phyloP scores from a whole-genome alignment of 164 flowering plant genomes.

The Litsea cubeba region DNA sequence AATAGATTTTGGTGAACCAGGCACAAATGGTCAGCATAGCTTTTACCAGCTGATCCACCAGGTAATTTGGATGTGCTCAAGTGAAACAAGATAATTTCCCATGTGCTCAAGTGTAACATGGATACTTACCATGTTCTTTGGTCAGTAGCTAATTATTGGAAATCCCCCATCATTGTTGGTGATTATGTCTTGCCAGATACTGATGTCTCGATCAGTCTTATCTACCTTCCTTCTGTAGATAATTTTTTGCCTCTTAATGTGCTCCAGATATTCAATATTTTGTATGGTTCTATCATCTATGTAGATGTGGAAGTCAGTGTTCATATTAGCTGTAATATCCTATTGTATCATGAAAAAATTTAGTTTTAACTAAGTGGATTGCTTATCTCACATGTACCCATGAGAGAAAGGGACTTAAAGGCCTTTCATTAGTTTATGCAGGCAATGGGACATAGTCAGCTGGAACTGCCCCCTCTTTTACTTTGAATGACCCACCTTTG shows the following conservation, averaged over 20 bases:
- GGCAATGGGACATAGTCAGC: background rate
- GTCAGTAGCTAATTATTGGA: background rate
- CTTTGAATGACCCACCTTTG: background rate
- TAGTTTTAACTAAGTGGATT: background rate
- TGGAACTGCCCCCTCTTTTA: background rate
- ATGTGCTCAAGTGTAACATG: background rate
- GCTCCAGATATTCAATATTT: background rate
- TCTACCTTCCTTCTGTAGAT: background rate
- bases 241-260: background rate
- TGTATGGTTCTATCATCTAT: background rate
- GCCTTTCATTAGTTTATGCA: background rate
- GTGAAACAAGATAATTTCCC: background rate
- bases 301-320: background rate
- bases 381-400: background rate
- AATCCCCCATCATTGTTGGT: no score
- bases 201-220: background rate
- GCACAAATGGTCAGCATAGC: conserved; percentile 99
- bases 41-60: conserved; percentile 98
- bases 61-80: conserved; percentile 32
- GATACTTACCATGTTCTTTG: no score
- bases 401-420: background rate
- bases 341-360: background rate
- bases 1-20: conserved; percentile 99
- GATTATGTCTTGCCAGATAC: background rate
- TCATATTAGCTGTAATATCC: no score